Evolutionary conservation across 1,284 basidiomycete species (phyloP).

Genomic region (Pseudozyma pruni): DNA sequence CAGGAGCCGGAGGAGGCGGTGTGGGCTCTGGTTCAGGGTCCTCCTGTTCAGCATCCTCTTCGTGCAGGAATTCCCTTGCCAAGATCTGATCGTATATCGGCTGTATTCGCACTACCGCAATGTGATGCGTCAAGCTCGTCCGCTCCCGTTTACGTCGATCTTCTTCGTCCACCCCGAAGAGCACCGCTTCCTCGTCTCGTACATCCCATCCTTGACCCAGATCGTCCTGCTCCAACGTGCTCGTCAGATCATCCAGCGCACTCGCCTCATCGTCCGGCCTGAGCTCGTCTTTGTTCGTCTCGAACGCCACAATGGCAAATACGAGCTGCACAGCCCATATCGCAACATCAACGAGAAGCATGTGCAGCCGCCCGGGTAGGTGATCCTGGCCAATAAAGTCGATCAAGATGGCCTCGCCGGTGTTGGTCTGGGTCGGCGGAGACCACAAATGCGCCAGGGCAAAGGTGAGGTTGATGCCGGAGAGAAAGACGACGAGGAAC

Average conservation of each 20-base stretch:
- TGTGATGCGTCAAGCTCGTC: constrained; percentile 36
- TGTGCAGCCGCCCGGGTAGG: constrained; percentile 35
- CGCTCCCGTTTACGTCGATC: constrained; percentile 12
- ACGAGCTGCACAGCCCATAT: constrained; percentile 40
- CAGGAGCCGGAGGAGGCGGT: background rate
- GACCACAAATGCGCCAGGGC: constrained; percentile 31
- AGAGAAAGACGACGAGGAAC: constrained; percentile 41
- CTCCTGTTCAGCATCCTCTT: background rate
- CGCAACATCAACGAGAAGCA: constrained; percentile 33
- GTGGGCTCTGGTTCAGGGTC: constrained; percentile 1
- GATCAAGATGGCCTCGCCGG: constrained; percentile 40
- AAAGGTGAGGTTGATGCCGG: constrained; percentile 32
- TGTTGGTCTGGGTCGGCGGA: constrained; percentile 10
- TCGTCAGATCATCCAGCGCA: constrained; percentile 27
- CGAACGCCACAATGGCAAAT: constrained; percentile 40
- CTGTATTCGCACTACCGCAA: constrained; percentile 27
- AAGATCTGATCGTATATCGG: constrained; percentile 30
- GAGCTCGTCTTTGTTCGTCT: constrained; percentile 37
- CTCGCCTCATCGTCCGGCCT: constrained; percentile 36
- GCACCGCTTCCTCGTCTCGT: constrained; percentile 38
- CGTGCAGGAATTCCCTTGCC: constrained; percentile 17
- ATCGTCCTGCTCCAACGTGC: constrained; percentile 5
- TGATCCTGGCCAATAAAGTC: constrained; percentile 56
- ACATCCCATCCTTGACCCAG: constrained; percentile 42
- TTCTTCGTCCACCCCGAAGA: constrained; percentile 26